phyloP scores from a whole-genome alignment of 2,329 filamentous ascomycete species.

The Fonsecaea pugnacius region DNA sequence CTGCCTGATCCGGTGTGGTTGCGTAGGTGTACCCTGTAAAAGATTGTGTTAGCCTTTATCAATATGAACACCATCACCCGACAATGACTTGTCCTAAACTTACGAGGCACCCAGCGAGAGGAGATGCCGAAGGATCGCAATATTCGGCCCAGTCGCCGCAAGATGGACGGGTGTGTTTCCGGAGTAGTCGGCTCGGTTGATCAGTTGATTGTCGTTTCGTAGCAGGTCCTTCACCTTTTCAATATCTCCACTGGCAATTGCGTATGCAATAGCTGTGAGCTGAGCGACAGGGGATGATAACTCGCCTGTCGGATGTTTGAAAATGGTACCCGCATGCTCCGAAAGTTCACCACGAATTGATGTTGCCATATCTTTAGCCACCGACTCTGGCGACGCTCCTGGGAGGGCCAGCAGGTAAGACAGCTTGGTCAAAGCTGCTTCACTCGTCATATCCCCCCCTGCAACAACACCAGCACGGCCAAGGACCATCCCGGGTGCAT shows the following conservation, averaged over 20 bases:
- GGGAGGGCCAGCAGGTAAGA: slow-evolving; percentile 79
- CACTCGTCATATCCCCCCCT: slow-evolving; percentile 69
- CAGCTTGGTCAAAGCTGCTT: slow-evolving; percentile 88
- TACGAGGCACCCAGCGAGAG: slow-evolving; percentile 50
- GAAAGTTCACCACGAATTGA: slow-evolving; percentile 86
- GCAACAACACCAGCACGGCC: slow-evolving; percentile 85
- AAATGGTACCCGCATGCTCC: slow-evolving; percentile 71
- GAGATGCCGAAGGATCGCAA: slow-evolving; percentile 61
- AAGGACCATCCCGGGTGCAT: slow-evolving; percentile 75
- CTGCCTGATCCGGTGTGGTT: slow-evolving; percentile 57
- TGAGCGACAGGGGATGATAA: slow-evolving; percentile 64
- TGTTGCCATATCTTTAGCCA: slow-evolving; percentile 71
- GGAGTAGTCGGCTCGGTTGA: slow-evolving; percentile 78
- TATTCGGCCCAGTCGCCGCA: slow-evolving; percentile 60
- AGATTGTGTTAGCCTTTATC: slow-evolving; percentile 1
- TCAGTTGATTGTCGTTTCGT: slow-evolving; percentile 67
- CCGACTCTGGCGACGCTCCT: slow-evolving; percentile 65
- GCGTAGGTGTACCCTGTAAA: slow-evolving; percentile 57
- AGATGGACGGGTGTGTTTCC: slow-evolving; percentile 73
- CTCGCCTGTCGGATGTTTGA: slow-evolving; percentile 68
- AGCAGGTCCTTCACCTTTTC: slow-evolving; percentile 69
- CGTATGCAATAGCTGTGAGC: slow-evolving; percentile 78
- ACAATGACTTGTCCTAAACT: slow-evolving; percentile 9
- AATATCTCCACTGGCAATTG: slow-evolving; percentile 73
- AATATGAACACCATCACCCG: neutral